Base-by-base conservation (phyloP, 2,329 filamentous ascomycete genomes). In the Ophiostoma australiae region DNA sequence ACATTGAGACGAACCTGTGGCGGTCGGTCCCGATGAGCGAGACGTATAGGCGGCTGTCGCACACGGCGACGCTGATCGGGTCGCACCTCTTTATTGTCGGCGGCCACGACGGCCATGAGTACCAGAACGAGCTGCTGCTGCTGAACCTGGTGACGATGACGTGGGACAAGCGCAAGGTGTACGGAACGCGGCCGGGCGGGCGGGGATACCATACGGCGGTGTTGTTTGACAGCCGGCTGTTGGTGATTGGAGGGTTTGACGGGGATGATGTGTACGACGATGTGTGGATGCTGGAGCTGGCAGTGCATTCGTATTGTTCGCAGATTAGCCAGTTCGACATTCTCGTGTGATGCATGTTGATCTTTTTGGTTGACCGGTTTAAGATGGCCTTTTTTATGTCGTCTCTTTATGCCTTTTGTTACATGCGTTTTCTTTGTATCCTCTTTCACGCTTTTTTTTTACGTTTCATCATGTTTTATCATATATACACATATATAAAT, bases 281-380 rank as follows among this genome's bases (percentile, higher is more conserved):
- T 73, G 89, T 90, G 23, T 88, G 85, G 82, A 83, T 90, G 6
- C 79, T 91, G 70, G 89, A 91, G 80, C 80, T 91, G 75, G 89
- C 88, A 1, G 88, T 91, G 13, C 89, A 90, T 78, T 86, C 89
- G 52, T 91, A 91, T 77, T 91, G 90, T 76, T 90, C 88, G 73
- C 89, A 91, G 79, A 91, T 91, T 77, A 90, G 88, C 77, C 88
- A 91, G 78, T 91, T 91, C 75, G 88, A 83, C 55, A 90, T 91
- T 75, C 88, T 90, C 76, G 87, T 91, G 72, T 90, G 78, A 72
- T 39, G 7, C 1, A 5, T 20, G 5, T n/a, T 13, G 33, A 2
- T 11, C 1, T n/a, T 35, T 1, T 61, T 44, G 7, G 2, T 44
- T 68, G 37, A 8, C 44, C 44, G 8, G 44, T 48, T 48, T n/a